A percentile compares a stretch with the other conserved stretches of the same genome.
Evolutionary conservation across 768 basidiomycete species (phyloP).

Genomic region (Boletus sp.): DNA sequence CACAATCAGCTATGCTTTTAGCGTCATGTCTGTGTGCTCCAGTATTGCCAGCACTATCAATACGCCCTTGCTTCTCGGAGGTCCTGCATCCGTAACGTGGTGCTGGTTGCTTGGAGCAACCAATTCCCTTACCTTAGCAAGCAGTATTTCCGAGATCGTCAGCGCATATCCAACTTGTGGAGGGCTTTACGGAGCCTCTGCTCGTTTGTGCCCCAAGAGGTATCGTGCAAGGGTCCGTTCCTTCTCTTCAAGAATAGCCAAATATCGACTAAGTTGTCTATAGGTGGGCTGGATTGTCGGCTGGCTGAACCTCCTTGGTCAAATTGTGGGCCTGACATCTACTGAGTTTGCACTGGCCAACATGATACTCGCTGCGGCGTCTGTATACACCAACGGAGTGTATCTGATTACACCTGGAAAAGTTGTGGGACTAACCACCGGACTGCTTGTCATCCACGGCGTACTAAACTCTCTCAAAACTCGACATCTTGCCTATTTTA

Average conservation of each 20-base stretch:
- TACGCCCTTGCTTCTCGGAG: constrained; percentile 37
- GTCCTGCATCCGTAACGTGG: constrained; percentile 38
- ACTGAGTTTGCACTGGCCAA: constrained; percentile 38
- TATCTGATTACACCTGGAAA: constrained; percentile 38
- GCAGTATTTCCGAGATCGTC: constrained; percentile 32
- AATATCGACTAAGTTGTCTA: not conserved
- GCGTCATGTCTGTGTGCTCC: constrained; percentile 38
- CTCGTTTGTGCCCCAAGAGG: constrained; percentile 62
- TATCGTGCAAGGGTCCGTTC: constrained; percentile 59
- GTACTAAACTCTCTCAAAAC: constrained; percentile 44
- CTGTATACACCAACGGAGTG: constrained; percentile 27
- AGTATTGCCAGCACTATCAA: constrained; percentile 40
- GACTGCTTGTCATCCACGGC: constrained; percentile 42
- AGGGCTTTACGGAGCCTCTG: constrained; percentile 67
- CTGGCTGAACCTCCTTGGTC: constrained; percentile 34
- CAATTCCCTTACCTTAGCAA: constrained; percentile 29
- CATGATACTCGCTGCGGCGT: constrained; percentile 33
- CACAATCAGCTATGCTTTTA: constrained; percentile 34
- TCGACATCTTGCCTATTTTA: constrained; percentile 34
- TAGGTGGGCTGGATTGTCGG: constrained; percentile 32
- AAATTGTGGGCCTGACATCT: constrained; percentile 30
- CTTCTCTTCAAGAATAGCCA: not conserved
- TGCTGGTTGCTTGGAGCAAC: constrained; percentile 34
- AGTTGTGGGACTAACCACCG: constrained; percentile 41
- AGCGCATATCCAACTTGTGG: constrained; percentile 34